Evolutionary conservation across 768 basidiomycete genomes (phyloP).

Genomic region (Kwoniella bestiolae): DNA sequence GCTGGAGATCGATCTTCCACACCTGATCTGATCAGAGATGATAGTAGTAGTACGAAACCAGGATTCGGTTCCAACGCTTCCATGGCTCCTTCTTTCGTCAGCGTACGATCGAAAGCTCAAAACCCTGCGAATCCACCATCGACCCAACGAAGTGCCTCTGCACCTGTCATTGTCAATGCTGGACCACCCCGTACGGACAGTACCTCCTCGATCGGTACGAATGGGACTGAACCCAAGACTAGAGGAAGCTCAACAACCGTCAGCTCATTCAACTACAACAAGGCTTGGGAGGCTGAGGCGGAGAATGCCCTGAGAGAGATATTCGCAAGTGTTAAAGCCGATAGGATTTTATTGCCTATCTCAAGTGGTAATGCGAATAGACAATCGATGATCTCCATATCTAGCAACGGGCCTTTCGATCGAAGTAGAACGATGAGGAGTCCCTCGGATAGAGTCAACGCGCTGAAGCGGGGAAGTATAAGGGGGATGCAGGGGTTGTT

Average conservation of each 20-base stretch:
- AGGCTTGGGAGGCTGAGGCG: conserved; percentile 83
- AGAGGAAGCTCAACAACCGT: conserved; percentile 42
- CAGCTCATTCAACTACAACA: conserved; percentile 51
- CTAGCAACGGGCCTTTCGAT: conserved; percentile 25
- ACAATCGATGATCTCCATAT: conserved; percentile 34
- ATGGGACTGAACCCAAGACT: neutral
- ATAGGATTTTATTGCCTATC: conserved; percentile 82
- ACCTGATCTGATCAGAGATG: conserved; percentile 69
- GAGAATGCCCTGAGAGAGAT: conserved; percentile 91
- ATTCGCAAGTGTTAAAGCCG: conserved; percentile 86
- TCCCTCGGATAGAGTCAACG: conserved; percentile 64
- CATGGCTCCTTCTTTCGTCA: conserved; percentile 20
- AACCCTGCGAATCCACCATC: conserved; percentile 18
- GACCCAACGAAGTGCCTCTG: conserved; percentile 37
- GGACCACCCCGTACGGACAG: conserved; percentile 19
- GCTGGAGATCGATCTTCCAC: conserved; percentile 61
- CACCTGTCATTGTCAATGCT: conserved; percentile 28
- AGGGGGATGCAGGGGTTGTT: conserved; percentile 81
- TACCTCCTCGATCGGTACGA: conserved; percentile 13
- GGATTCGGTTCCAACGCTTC: conserved; percentile 16
- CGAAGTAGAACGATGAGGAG: conserved; percentile 64
- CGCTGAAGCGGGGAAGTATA: conserved; percentile 87
- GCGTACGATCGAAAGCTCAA: conserved; percentile 14
- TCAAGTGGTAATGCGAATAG: conserved; percentile 21
- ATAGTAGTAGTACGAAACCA: conserved; percentile 56